A percentile compares a stretch with the other conserved stretches of the same genome.
Conservation (phyloP, 495 filamentous ascomycete species). For the Neurospora sp. region DNA sequence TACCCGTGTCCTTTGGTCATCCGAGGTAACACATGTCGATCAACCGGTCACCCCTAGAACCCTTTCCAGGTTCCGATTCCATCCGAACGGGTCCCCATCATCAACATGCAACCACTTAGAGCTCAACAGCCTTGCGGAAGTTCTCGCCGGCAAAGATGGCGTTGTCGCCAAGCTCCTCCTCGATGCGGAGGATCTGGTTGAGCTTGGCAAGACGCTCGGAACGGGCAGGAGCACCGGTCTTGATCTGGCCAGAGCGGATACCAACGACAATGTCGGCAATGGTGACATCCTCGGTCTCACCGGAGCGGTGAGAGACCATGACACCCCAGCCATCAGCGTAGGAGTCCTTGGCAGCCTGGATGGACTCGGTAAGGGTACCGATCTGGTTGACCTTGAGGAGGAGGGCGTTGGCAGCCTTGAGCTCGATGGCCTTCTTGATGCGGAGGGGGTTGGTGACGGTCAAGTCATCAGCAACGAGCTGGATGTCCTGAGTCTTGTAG, state of each 20-base stretch:
- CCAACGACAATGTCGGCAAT: slow-evolving; percentile 97
- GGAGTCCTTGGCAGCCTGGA: slow-evolving; percentile 99
- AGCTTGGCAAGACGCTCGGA: slow-evolving; percentile 99
- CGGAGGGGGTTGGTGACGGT: slow-evolving; percentile 97
- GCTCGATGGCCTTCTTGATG: slow-evolving; percentile 99
- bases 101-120: slow-evolving; percentile 40
- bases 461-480: slow-evolving; percentile 89
- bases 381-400: slow-evolving; percentile 99
- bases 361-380: slow-evolving; percentile 94
- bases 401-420: slow-evolving; percentile 95
- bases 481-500: slow-evolving; percentile 96
- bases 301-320: slow-evolving; percentile 99
- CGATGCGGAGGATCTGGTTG: slow-evolving; percentile 99
- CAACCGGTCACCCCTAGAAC: slow-evolving; percentile 5
- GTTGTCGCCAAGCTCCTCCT: slow-evolving; percentile 92
- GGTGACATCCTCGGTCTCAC: slow-evolving; percentile 99
- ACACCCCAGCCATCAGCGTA: slow-evolving; percentile 96
- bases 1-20: slow-evolving; percentile 10
- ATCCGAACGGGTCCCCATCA: slow-evolving; percentile 5
- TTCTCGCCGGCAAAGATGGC: slow-evolving; percentile 85
- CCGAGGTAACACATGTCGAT: slow-evolving; percentile 11
- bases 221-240: slow-evolving; percentile 92
- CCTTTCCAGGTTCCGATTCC: slow-evolving; percentile 7
- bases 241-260: slow-evolving; percentile 94
- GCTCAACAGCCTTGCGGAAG: slow-evolving; percentile 81